Base-by-base conservation (phyloP, 2,329 filamentous ascomycete genomes). In the Claviceps pusilla region DNA sequence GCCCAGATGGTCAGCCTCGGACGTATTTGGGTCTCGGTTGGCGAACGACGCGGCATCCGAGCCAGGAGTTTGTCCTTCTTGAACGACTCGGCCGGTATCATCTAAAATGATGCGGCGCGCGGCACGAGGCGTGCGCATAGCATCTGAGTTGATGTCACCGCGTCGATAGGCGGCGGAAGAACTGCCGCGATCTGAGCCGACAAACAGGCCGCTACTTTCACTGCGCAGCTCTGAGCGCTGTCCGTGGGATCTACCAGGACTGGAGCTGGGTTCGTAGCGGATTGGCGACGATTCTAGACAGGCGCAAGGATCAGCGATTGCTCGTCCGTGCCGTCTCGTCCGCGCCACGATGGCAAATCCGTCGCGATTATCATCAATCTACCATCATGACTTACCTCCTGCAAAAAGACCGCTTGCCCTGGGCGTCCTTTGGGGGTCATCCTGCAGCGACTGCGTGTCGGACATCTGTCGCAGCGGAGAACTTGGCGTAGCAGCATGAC, bases 181-280 rank as follows among this genome's bases (percentile, higher is more conserved):
- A 55, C 79, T 78, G 48, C 77, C 76, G 66, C 47, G 77, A 73
- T 56, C 84, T 77, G 62, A 85, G 75, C 67, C 67, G 43, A 96
- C 84, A 65, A 97, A 97, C 35, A 97, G 76, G 5, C 83, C 87
- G 64, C 89, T 95, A 71, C 84, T 89, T 65, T 89, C 88, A 67
- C 87, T 94, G 61, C 81, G 81, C 57, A 88, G 75, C 65, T 91
- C 83, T 52, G 86, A 84, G 59, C 84, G 82, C 50, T 78, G 75
- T 59, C 78, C 71, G 55, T 77, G 69, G 58, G 73, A 75, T 64
- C 80, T 81, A n/a, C 81, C 83, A 31, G 89, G 88, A 65, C 87
- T 95, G 42, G 91, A 95, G 69, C 89, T 95, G 41, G 89, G 83
- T 55, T 88, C 87, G 66, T 96, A 97, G 67, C 84, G 82, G 60